Evolutionary conservation across 2,329 filamentous ascomycete species (phyloP).

Genomic region (Didymella sp.): DNA sequence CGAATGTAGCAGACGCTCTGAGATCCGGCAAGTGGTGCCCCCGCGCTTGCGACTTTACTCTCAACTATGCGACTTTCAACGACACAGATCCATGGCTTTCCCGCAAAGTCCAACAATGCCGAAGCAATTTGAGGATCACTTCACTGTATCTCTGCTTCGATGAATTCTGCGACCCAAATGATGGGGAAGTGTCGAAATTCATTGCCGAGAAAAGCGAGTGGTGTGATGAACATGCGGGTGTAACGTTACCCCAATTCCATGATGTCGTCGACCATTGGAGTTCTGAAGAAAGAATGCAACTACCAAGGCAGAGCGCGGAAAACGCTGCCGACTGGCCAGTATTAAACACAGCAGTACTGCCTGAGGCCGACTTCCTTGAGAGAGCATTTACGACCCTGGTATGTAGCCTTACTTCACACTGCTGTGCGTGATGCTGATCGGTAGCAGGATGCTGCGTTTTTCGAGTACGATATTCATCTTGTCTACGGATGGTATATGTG

Average conservation of each 20-base stretch:
- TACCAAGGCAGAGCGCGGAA: constrained; percentile 30
- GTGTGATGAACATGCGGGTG: constrained; percentile 33
- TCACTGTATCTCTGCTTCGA: constrained; percentile 43
- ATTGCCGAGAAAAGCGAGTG: constrained; percentile 27
- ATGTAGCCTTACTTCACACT: constrained; percentile 2
- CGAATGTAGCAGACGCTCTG: constrained; percentile 23
- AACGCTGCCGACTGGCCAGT: constrained; percentile 29
- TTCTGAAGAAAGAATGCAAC: constrained; percentile 21
- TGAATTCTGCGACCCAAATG: constrained; percentile 30
- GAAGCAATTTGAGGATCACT: constrained; percentile 32
- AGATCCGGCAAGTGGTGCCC: constrained; percentile 39
- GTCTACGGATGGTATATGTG: constrained; percentile 44
- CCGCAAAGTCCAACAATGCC: constrained; percentile 38
- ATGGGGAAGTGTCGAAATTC: constrained; percentile 26
- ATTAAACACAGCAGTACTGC: constrained; percentile 30
- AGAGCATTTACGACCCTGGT: constrained; percentile 43
- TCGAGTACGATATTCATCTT: constrained; percentile 40
- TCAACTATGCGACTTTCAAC: constrained; percentile 44
- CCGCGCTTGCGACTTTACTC: constrained; percentile 37
- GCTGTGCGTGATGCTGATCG: not conserved
- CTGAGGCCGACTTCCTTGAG: constrained; percentile 31
- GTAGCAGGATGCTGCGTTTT: constrained; percentile 36
- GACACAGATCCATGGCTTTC: constrained; percentile 38
- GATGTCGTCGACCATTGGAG: constrained; percentile 35
- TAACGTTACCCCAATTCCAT: constrained; percentile 35